phyloP scores from a whole-genome alignment of 164 flowering plant species.

The Umbilicus rupestris region DNA sequence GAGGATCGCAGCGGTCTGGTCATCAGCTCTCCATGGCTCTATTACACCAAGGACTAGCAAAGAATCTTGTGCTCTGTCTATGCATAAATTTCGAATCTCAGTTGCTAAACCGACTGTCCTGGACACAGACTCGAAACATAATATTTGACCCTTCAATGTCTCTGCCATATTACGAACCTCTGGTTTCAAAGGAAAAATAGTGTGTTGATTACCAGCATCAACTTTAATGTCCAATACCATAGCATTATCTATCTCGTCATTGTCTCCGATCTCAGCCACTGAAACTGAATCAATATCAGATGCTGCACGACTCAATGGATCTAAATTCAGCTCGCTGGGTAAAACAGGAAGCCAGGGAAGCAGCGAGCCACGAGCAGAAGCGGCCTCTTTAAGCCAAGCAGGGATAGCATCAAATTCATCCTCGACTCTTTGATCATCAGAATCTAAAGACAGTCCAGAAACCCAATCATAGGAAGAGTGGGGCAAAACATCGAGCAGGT shows the following conservation, averaged over 20 bases:
- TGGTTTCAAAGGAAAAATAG: conserved; percentile 19
- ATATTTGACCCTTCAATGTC: conserved; percentile 28
- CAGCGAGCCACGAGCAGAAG: conserved; percentile 16
- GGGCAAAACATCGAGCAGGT: conserved; percentile 52
- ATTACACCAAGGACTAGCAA: conserved; percentile 35
- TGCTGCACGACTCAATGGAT: not conserved
- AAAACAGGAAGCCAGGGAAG: conserved; percentile 67
- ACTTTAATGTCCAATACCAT: conserved; percentile 15
- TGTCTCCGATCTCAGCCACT: conserved; percentile 14
- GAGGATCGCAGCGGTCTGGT: conserved; percentile 49
- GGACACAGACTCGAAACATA: conserved; percentile 27
- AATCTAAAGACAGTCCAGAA: conserved; percentile 26
- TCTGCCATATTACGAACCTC: conserved; percentile 29
- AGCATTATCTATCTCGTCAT: conserved; percentile 16
- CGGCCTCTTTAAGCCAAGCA: conserved; percentile 34
- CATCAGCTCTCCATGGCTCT: conserved; percentile 67
- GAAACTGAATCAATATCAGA: conserved; percentile 10
- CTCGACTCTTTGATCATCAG: conserved; percentile 17
- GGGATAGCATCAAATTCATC: conserved; percentile 51
- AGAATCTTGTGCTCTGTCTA: conserved; percentile 17
- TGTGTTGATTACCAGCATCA: not conserved
- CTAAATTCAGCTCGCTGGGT: conserved; percentile 21
- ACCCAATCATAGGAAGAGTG: conserved; percentile 21
- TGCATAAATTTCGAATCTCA: conserved; percentile 43
- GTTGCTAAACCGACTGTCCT: conserved; percentile 30